A percentile compares a stretch with the other conserved stretches of the same genome.
These are phyloP conservation scores for Pseudohyphozyma bogoriensis DNA, from an alignment of 768 basidiomycete species.

Conservation along the genomic window DNA sequence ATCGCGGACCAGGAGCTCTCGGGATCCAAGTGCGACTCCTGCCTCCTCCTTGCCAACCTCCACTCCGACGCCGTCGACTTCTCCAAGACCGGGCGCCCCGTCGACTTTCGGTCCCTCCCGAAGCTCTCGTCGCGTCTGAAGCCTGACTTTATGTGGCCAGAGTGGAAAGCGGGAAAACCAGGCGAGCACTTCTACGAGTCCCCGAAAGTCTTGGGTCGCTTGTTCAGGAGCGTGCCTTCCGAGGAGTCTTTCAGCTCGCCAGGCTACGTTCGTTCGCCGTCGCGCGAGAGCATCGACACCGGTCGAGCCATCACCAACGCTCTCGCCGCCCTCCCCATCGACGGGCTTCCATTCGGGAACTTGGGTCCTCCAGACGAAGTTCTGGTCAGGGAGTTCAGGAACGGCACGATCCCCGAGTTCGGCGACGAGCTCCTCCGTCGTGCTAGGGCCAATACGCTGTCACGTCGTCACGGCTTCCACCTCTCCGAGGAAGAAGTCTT, in stretches of 20 bases:
- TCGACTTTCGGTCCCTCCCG: not conserved
- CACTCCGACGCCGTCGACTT: constrained; percentile 21
- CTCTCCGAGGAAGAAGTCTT: constrained; percentile 9
- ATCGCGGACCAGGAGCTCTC: constrained; percentile 1
- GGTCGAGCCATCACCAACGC: not conserved
- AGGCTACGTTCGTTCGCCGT: not conserved
- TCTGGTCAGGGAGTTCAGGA: not conserved
- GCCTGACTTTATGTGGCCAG: constrained; percentile 6
- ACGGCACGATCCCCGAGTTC: not conserved
- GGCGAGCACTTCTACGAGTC: not conserved
- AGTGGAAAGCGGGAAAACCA: not conserved
- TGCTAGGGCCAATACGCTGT: constrained; percentile 1
- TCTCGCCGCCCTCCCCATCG: not conserved
- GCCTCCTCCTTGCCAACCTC: constrained; percentile 1
- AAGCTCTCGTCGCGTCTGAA: constrained; percentile 1
- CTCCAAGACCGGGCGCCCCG: constrained; percentile 5
- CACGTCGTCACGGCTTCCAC: constrained; percentile 7
- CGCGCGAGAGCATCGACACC: not conserved
- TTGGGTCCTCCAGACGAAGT: not conserved
- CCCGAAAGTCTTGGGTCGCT: constrained; percentile 9
- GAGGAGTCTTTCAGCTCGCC: not conserved
- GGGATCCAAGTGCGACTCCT: not conserved
- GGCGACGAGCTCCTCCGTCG: not conserved
- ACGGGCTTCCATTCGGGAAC: not conserved
- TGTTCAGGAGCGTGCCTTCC: constrained; percentile 15